phyloP scores from a whole-genome alignment of 139 green algal species.

The Diplosphaera chodatii region DNA sequence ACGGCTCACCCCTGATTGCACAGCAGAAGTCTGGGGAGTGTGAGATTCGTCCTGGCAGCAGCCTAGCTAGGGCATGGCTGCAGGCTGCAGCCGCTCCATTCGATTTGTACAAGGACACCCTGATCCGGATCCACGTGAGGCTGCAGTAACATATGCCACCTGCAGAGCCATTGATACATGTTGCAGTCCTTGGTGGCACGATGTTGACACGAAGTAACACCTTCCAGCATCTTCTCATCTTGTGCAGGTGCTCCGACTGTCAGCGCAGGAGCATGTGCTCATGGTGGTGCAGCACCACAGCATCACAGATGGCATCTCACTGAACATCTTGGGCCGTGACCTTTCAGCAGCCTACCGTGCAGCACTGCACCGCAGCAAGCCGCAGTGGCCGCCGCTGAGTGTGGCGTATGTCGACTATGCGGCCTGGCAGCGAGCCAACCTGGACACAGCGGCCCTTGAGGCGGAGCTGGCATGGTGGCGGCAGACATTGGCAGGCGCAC shows the following conservation, averaged over 20 bases:
- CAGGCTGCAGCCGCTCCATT: too few relatives aligned
- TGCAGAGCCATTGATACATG: too few relatives aligned
- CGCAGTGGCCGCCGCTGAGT: not conserved
- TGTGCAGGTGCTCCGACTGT: not conserved
- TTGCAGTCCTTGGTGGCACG: too few relatives aligned
- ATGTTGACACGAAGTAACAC: too few relatives aligned
- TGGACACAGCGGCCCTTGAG: not conserved
- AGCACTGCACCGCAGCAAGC: not conserved
- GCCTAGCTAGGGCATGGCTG: too few relatives aligned
- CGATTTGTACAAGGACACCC: too few relatives aligned
- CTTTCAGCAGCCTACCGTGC: conserved; percentile 1
- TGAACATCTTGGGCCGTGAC: not conserved
- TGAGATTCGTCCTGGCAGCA: too few relatives aligned
- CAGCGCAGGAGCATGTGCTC: not conserved
- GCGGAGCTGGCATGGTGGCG: not conserved
- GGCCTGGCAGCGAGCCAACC: not conserved
- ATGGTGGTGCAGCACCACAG: not conserved
- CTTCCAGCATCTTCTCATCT: too few relatives aligned
- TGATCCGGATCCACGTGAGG: too few relatives aligned
- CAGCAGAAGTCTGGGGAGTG: too few relatives aligned
- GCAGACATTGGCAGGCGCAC: not conserved
- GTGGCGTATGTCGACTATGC: conserved; percentile 2
- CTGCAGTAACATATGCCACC: too few relatives aligned
- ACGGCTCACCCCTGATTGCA: too few relatives aligned
- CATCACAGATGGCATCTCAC: conserved; percentile 2